A percentile compares a stretch with the other conserved stretches of the same genome.
Evolutionary conservation across 2,329 filamentous ascomycete species (phyloP).

Genomic region (Aspergillus sp.): DNA sequence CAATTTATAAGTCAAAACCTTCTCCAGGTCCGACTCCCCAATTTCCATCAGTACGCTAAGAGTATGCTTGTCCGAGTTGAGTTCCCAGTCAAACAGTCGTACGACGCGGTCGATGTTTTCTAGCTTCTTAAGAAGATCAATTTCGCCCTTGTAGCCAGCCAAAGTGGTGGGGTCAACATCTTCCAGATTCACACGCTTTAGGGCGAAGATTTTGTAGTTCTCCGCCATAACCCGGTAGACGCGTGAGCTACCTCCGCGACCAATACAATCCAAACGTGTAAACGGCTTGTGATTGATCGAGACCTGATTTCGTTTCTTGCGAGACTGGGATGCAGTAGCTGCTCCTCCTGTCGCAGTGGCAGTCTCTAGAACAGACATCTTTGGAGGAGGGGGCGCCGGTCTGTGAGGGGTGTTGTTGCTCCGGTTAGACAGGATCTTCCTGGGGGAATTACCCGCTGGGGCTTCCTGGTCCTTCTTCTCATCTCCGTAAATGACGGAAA

Average conservation of each 20-base stretch:
- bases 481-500: constrained; percentile 50
- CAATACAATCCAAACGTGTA: constrained; percentile 84
- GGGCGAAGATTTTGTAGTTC: constrained; percentile 90
- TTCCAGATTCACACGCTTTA: constrained; percentile 90
- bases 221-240: constrained; percentile 97
- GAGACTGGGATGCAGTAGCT: constrained; percentile 68
- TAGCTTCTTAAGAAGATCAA: constrained; percentile 81
- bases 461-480: constrained; percentile 47
- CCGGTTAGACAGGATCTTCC: constrained; percentile 52
- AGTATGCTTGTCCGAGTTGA: constrained; percentile 87
- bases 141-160: constrained; percentile 89
- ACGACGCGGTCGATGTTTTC: constrained; percentile 87
- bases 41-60: constrained; percentile 96
- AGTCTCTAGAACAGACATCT: constrained; percentile 94
- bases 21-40: constrained; percentile 89
- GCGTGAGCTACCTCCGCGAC: constrained; percentile 87
- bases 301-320: constrained; percentile 78
- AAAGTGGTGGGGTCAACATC: constrained; percentile 83
- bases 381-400: constrained; percentile 79
- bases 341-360: constrained; percentile 82
- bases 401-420: constrained; percentile 73
- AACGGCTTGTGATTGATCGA: constrained; percentile 90
- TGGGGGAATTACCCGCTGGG: constrained; percentile 45
- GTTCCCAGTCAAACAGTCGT: constrained; percentile 84
- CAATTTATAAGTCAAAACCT: constrained; percentile 72